A percentile compares a stretch with the other conserved stretches of the same genome.
Evolutionary conservation across 805 yeast genomes (phyloP).

Genomic region (Saccharomycopsis selenospora): DNA sequence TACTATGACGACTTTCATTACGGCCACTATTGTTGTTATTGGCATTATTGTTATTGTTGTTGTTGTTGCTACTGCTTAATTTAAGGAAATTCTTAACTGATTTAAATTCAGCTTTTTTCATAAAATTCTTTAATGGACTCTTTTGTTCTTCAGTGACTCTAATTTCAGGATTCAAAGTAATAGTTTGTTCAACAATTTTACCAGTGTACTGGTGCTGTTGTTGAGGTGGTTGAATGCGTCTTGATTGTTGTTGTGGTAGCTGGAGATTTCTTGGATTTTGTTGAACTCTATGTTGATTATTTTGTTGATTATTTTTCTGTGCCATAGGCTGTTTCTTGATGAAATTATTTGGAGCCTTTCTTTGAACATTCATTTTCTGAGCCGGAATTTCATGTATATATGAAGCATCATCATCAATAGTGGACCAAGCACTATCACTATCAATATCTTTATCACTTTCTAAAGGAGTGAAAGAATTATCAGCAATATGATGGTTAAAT

Average conservation of each 20-base stretch:
- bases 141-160: background rate
- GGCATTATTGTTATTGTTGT: background rate
- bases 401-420: background rate
- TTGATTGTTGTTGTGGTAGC: no score
- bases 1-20: background rate
- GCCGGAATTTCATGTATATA: no score
- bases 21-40: background rate
- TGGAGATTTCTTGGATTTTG: no score
- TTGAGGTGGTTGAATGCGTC: no score
- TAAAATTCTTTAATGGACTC: background rate
- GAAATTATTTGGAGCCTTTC: no score
- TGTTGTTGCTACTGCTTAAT: background rate
- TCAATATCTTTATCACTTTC: conserved; percentile 13
- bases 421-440: background rate
- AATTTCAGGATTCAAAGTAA: no score
- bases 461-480: conserved; percentile 10
- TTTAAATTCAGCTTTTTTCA: background rate
- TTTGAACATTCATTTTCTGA: no score
- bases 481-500: conserved; percentile 13
- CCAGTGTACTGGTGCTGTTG: no score
- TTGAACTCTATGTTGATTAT: no score
- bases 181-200: no score
- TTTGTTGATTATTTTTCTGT: no score
- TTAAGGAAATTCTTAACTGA: background rate
- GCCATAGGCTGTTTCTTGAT: no score